These are phyloP conservation scores for Fusarium floridanum DNA, from an alignment of 2,329 filamentous ascomycete species.

Conservation along the genomic window DNA sequence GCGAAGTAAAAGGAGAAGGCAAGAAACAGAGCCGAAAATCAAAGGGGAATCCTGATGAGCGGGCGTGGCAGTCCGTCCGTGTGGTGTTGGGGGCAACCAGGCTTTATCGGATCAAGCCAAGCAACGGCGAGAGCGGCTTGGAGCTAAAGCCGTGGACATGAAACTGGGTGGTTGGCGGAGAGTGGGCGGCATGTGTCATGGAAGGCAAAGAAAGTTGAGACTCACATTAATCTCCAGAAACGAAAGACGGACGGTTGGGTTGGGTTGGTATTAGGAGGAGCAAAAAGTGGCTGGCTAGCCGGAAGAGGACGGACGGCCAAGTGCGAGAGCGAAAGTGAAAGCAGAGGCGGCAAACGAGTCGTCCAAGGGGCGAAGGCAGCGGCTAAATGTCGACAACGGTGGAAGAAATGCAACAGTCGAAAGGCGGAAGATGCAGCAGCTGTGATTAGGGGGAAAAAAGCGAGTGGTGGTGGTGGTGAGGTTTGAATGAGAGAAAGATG, in stretches of 20 bases:
- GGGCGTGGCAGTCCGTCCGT: conserved; percentile 5
- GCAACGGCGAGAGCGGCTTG: conserved; percentile 17
- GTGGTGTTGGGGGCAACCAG: conserved; percentile 27
- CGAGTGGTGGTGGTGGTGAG: conserved; percentile 45
- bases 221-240: conserved; percentile 54
- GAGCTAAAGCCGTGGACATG: conserved; percentile 23
- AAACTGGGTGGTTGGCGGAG: conserved; percentile 48
- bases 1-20: background rate
- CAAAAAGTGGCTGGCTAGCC: conserved; percentile 44
- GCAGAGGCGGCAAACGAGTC: conserved; percentile 28
- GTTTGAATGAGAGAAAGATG: conserved; percentile 42
- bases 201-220: conserved; percentile 48
- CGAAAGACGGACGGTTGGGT: conserved; percentile 29
- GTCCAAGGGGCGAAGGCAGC: conserved; percentile 27
- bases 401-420: conserved; percentile 35
- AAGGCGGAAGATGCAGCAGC: conserved; percentile 17
- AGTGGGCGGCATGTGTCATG: conserved; percentile 47
- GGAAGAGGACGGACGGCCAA: conserved; percentile 40
- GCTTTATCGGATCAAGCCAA: conserved; percentile 35
- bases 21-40: conserved; percentile 1
- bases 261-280: conserved; percentile 43
- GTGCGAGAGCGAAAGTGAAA: conserved; percentile 35
- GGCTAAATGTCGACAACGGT: conserved; percentile 35
- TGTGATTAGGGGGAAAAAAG: conserved; percentile 40
- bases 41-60: conserved; percentile 14